phyloP scores from a whole-genome alignment of 768 basidiomycete genomes.

The Collybiopsis luxurians region DNA sequence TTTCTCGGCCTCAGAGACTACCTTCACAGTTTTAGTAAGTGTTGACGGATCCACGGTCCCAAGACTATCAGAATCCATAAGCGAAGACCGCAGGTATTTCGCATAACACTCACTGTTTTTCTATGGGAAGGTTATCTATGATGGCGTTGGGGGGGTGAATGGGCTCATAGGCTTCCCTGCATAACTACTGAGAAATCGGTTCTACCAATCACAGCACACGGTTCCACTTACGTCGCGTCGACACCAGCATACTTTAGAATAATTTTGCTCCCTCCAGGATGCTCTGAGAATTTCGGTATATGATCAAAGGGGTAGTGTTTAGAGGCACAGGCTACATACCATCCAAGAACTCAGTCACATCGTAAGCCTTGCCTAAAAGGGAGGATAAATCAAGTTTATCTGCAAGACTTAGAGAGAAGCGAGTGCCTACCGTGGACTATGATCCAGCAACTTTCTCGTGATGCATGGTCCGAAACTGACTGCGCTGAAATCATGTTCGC shows the following conservation, averaged over 20 bases:
- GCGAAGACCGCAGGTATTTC: not conserved
- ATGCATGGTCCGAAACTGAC: conserved; percentile 53
- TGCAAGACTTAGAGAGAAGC: not conserved
- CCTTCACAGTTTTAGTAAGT: conserved; percentile 57
- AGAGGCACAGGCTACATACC: conserved; percentile 33
- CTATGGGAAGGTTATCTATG: conserved; percentile 70
- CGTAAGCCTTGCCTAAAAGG: conserved; percentile 65
- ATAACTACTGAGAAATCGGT: not conserved
- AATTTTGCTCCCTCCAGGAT: conserved; percentile 81
- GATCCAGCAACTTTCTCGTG: conserved; percentile 71
- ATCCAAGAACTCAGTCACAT: conserved; percentile 76
- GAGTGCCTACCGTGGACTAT: conserved; percentile 69
- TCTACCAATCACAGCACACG: conserved; percentile 2
- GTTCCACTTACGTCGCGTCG: conserved; percentile 78
- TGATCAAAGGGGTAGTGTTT: not conserved
- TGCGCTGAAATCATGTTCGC: conserved; percentile 35
- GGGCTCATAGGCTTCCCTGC: conserved; percentile 79
- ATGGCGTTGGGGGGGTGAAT: conserved; percentile 88
- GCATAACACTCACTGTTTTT: conserved; percentile 69
- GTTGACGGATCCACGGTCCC: conserved; percentile 72
- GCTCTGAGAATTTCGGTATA: conserved; percentile 37
- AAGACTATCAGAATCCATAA: conserved; percentile 42
- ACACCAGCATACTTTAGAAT: conserved; percentile 88
- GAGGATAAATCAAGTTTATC: not conserved
- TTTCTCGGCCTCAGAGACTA: conserved; percentile 69